These are phyloP conservation scores for Quercus lobata DNA, from an alignment of 331 rosid genomes.

Conservation along the genomic window DNA sequence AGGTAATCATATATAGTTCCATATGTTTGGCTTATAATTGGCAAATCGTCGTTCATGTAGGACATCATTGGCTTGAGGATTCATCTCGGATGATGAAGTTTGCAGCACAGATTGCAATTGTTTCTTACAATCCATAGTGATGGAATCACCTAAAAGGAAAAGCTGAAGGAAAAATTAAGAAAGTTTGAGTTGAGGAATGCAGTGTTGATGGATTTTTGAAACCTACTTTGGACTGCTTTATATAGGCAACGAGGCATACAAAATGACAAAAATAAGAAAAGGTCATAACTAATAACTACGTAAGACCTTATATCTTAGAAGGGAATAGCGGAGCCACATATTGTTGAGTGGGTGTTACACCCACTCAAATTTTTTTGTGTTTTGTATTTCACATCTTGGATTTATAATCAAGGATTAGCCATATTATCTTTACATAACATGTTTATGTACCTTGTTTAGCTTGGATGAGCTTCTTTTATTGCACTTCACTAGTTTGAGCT, in stretches of 20 bases:
- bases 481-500: no score
- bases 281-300: no score
- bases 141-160: neutral
- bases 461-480: no score
- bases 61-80: neutral
- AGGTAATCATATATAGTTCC: constrained; percentile 34
- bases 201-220: neutral
- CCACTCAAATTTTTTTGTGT: no score
- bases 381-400: no score
- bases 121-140: neutral
- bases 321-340: no score
- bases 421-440: no score
- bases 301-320: no score
- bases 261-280: neutral
- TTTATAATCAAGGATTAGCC: no score
- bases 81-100: neutral
- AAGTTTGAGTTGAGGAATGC: neutral
- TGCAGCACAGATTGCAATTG: neutral
- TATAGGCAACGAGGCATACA: neutral
- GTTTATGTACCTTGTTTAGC: no score
- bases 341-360: no score
- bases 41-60: constrained; percentile 33
- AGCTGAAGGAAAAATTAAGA: neutral
- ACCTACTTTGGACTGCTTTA: neutral
- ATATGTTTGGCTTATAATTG: constrained; percentile 55